These are phyloP conservation scores for Colletotrichum ledebouriae DNA, from an alignment of 2,329 filamentous ascomycete genomes.

Conservation along the genomic window DNA sequence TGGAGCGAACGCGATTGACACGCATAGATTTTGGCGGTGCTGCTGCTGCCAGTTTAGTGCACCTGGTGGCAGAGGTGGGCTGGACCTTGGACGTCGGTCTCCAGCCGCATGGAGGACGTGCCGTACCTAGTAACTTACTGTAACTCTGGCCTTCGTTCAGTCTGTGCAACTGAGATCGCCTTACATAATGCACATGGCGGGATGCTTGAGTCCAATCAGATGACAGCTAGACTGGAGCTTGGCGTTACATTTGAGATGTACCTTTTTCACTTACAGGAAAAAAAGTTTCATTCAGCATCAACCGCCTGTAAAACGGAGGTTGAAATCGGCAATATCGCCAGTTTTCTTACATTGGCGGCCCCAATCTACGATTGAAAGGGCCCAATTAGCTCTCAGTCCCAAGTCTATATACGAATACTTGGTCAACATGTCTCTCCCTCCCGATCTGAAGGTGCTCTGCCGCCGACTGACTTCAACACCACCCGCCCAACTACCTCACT, in stretches of 20 bases:
- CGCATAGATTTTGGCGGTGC: slow-evolving; percentile 29
- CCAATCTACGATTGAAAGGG: neutral
- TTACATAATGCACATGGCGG: slow-evolving; percentile 20
- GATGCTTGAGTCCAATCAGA: slow-evolving; percentile 6
- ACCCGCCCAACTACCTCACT: slow-evolving; percentile 78
- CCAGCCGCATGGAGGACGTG: no score
- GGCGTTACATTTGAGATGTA: slow-evolving; percentile 27
- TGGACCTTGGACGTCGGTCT: neutral
- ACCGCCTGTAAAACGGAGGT: slow-evolving; percentile 24
- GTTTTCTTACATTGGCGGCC: neutral
- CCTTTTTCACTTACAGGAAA: slow-evolving; percentile 42
- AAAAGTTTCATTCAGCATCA: slow-evolving; percentile 42
- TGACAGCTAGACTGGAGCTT: neutral
- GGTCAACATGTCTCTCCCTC: slow-evolving; percentile 56
- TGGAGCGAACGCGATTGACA: slow-evolving; percentile 37
- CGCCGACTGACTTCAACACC: slow-evolving; percentile 79
- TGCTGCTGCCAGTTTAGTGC: slow-evolving; percentile 4
- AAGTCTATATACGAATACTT: neutral
- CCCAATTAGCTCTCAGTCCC: neutral
- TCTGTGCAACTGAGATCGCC: neutral
- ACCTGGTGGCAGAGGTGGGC: slow-evolving; percentile 20
- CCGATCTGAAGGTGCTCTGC: slow-evolving; percentile 75
- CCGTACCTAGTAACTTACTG: no score
- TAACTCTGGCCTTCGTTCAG: neutral
- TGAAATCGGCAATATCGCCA: slow-evolving; percentile 15